Conservation (phyloP, 2,329 filamentous ascomycete genomes). For the Pezicula neosporulosa region DNA sequence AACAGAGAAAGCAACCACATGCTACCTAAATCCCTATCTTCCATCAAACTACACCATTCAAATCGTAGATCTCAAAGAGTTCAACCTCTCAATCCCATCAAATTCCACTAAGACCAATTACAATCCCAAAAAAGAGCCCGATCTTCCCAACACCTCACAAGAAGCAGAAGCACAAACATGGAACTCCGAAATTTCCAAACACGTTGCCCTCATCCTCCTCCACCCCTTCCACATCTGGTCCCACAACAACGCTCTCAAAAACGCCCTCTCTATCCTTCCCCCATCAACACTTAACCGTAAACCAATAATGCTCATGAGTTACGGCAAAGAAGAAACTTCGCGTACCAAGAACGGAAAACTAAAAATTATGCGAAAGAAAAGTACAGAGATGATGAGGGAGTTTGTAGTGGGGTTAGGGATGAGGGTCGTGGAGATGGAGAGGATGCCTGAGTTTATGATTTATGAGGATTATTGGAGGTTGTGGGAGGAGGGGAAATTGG, state of each 20-base stretch:
- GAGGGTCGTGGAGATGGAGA: background rate
- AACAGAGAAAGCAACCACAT: background rate
- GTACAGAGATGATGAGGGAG: conserved; percentile 1
- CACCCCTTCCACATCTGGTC: conserved; percentile 2
- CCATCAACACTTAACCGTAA: background rate
- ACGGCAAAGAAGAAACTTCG: background rate
- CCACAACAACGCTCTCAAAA: conserved; percentile 1
- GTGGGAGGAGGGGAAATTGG: background rate
- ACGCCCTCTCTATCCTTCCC: background rate
- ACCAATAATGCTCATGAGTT: background rate
- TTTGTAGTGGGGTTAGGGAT: background rate
- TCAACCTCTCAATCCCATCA: background rate
- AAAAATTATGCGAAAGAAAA: background rate
- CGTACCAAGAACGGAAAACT: background rate
- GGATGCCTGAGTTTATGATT: background rate
- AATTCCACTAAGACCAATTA: background rate
- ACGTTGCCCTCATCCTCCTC: background rate
- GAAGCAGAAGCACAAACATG: background rate
- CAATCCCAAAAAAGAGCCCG: background rate
- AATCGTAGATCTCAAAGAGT: background rate
- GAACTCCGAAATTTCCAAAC: background rate
- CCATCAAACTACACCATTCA: background rate
- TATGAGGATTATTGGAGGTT: background rate
- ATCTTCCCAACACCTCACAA: background rate
- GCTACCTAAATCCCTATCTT: background rate